A percentile compares a stretch with the other conserved stretches of the same genome.
Evolutionary conservation across 345 rosid species (phyloP).

Genomic region (Punica granatum): DNA sequence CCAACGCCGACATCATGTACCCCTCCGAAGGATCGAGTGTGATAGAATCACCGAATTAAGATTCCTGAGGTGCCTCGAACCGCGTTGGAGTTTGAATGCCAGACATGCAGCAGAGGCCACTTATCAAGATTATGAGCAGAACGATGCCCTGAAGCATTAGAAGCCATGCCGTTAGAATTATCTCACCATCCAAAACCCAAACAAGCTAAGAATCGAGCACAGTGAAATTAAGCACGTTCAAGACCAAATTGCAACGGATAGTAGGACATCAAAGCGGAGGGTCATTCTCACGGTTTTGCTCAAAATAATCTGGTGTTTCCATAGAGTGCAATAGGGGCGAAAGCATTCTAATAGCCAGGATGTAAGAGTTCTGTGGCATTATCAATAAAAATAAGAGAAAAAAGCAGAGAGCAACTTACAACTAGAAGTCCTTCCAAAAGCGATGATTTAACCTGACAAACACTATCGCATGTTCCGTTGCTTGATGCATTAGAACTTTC

Average conservation of each 20-base stretch:
- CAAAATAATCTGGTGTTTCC: neutral
- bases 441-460: constrained; percentile 82
- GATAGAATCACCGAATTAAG: constrained; percentile 27
- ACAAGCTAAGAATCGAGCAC: neutral
- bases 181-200: too few species aligned
- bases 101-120: constrained; percentile 96
- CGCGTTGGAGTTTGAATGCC: constrained; percentile 92
- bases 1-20: neutral
- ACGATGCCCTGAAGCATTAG: constrained; percentile 68
- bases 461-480: constrained; percentile 56
- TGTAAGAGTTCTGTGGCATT: neutral
- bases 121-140: constrained; percentile 73
- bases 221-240: neutral
- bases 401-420: constrained; percentile 35
- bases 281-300: neutral
- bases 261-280: neutral
- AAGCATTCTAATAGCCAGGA: neutral
- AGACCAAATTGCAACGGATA: neutral
- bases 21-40: neutral
- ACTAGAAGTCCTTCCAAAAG: constrained; percentile 84
- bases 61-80: constrained; percentile 93
- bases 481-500: constrained; percentile 45
- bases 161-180: neutral
- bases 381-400: neutral
- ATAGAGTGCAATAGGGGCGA: neutral